Evolutionary conservation across 352 stramenopile genomes (phyloP).

Genomic region (Aphanomyces euteiches): DNA sequence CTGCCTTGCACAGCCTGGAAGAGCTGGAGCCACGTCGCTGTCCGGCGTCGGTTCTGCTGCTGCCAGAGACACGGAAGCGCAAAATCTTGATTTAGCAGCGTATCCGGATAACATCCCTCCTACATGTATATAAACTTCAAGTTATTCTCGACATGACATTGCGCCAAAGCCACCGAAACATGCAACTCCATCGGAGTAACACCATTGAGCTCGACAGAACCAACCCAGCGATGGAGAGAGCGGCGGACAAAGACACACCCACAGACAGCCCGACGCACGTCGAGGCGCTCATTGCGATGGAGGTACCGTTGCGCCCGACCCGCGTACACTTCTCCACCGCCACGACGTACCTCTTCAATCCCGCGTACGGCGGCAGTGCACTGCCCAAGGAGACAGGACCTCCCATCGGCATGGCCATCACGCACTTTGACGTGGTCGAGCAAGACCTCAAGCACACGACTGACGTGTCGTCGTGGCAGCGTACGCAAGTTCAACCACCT

Average conservation of each 20-base stretch:
- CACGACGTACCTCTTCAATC: slow-evolving; percentile 21
- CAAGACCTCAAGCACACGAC: not conserved
- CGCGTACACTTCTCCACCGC: slow-evolving; percentile 10
- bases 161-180: not conserved
- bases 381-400: slow-evolving; percentile 15
- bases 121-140: no score
- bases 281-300: not conserved
- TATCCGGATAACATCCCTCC: no score
- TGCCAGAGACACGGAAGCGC: no score
- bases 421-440: slow-evolving; percentile 4
- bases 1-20: no score
- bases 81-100: no score
- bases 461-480: not conserved
- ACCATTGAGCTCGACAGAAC: not conserved
- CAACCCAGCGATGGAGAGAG: no score
- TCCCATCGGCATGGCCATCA: not conserved
- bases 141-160: not conserved
- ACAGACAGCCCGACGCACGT: not conserved
- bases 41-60: no score
- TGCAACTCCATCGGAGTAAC: not conserved
- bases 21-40: no score
- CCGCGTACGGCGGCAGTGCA: slow-evolving; percentile 8
- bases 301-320: no score
- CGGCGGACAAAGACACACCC: no score
- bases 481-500: slow-evolving; percentile 18